Base-by-base conservation (phyloP, 75 land plant species). In the Pinus tabuliformis region DNA sequence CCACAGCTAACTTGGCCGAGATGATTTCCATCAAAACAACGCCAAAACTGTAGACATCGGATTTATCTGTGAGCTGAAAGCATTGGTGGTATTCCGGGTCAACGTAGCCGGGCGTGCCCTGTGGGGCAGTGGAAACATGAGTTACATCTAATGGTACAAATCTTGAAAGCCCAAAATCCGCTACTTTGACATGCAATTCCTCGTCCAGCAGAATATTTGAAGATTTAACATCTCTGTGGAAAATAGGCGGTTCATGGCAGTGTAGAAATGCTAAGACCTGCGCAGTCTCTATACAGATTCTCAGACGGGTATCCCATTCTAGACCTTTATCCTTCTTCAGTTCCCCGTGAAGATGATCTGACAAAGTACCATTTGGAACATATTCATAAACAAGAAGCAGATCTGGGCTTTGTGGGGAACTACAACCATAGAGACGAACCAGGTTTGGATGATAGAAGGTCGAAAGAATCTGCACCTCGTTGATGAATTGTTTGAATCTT, bases 301-400 rank as follows among this genome's bases (percentile, higher is more conserved):
- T 28, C 33, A 64, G 14, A 11, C 84, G 39, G 6, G 65, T 76
- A 5, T 72, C 68, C 87, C 87, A 85, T 17, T 59, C 0, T 3
- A 85, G 45, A 20, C 37, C 45, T n/a, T 6, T 20, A 0, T 16
- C 59, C n/a, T 18, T 60, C 54, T 36, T 33, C n/a, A 5, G 9
- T 14, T n/a, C 17, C 37, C 66, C 79, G 66, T 84, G 79, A 17
- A 85, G 76, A 59, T 85, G 85, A 21, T 82, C 57, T 9, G 36
- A 33, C 58, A 85, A 54, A 5, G 85, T 83, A 3, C 85, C 87
- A 58, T 85, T 85, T 1, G 76, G 21, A 4, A 85, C 78, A 30
- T 63, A 85, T 37, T 85, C 87, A 24, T 82, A 85, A 20, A 85
- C 85, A 6, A 85, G 80, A 33, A 85, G 75, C n/a, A 83, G 57